Evolutionary conservation across 257 asterid species (phyloP), one percentile per base, ranked within the genome.

Genomic region (Solanum dulcamara): DNA sequence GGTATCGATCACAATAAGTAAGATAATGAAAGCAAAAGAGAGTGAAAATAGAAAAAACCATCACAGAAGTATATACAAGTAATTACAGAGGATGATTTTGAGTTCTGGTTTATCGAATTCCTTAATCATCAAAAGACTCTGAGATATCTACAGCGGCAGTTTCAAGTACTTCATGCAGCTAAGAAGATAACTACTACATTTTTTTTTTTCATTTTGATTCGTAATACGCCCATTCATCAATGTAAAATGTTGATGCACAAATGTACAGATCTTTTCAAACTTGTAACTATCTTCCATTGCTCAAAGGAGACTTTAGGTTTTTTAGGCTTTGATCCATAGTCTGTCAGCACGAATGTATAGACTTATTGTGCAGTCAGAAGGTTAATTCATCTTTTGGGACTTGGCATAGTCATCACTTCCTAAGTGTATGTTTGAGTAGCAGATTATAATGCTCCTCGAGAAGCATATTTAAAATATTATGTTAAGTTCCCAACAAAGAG

Each of bases 61-160:
- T 87, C 87, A 20, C 90, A 88, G 81, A 90, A 89, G 86, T 90
- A 90, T 72, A 87, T 90, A 83, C 87, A 88, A 80, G 28, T 90
- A 40, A 87, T 88, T 33, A 92, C 94, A 0, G 85, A 85, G 40
- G 95, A 91, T 62, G 84, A 86, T 72, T 90, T 83, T 51, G 94
- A 92, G 30, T 90, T 91, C 70, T 91, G 93, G 93, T 92, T 92
- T 83, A 89, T 91, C 92, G 92, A 91, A 87, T n/a, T n/a, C n/a
- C n/a, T n/a, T n/a, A n/a, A 89, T 85, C 91, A 86, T 38, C 87
- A 55, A 55, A 90, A 85, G 75, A 89, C 93, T 0, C 81, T 92
- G 15, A 86, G 88, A 60, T 85, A 86, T 87, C 81, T 90, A 7
- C 90, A 86, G 83, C 86, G 74, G 89, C 88, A 81, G 85, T 82